phyloP scores from a whole-genome alignment of 2,329 filamentous ascomycete species.

The Aschersonia sp. region DNA sequence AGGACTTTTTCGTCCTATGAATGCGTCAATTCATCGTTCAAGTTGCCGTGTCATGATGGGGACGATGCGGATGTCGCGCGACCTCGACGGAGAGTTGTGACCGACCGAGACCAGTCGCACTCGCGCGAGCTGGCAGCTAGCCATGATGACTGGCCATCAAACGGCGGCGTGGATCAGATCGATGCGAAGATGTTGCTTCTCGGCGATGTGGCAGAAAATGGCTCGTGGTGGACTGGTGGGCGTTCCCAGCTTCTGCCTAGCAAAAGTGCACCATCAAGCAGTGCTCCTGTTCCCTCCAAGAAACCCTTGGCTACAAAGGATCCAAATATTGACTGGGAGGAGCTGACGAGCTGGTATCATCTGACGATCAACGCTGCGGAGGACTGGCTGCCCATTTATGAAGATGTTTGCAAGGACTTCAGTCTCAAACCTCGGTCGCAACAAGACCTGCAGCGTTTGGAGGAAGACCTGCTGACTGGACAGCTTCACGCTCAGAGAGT shows the following conservation, averaged over 20 bases:
- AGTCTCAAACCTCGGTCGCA: constrained; percentile 18
- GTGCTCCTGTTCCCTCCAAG: constrained; percentile 2
- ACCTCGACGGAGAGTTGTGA: constrained; percentile 13
- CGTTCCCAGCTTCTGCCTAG: constrained; percentile 1
- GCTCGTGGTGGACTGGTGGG: constrained; percentile 64
- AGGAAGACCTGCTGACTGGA: constrained; percentile 34
- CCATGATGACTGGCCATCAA: constrained; percentile 6
- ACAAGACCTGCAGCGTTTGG: constrained; percentile 26
- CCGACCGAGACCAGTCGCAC: constrained; percentile 3
- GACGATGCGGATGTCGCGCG: constrained; percentile 10
- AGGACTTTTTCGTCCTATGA: constrained; percentile 53
- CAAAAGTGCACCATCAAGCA: neutral
- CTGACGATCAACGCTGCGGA: constrained; percentile 51
- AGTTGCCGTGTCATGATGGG: constrained; percentile 26
- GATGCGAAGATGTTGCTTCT: constrained; percentile 63
- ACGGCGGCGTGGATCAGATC: constrained; percentile 29
- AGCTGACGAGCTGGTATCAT: constrained; percentile 62
- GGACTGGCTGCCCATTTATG: constrained; percentile 47
- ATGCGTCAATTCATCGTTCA: constrained; percentile 66
- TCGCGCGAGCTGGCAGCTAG: neutral
- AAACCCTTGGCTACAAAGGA: neutral
- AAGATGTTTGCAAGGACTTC: constrained; percentile 24
- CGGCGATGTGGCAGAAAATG: constrained; percentile 68
- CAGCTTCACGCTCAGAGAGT: constrained; percentile 55
- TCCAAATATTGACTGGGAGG: constrained; percentile 61